Base-by-base conservation (phyloP, 495 filamentous ascomycete genomes). In the Glutinoglossum americanum region DNA sequence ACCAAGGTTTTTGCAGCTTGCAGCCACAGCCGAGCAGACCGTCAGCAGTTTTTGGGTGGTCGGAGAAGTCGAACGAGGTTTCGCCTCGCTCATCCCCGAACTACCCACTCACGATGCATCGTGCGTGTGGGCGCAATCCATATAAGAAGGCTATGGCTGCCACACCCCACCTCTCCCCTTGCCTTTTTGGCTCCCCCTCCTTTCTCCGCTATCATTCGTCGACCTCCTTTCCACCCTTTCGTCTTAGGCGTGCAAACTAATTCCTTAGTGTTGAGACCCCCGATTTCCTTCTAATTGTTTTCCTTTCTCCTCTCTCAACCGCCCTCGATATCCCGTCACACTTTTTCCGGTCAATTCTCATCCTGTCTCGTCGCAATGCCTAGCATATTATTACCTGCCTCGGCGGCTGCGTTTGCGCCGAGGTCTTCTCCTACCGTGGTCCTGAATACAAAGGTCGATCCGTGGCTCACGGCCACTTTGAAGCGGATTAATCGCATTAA, bases 401-500 rank as follows among this genome's bases (percentile, higher is more conserved):
- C 92, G 58, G 92, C 92, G 47, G 88, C 89, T 59, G 90, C 92
- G 63, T 99, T 97, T 74, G 92, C 93, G 62, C 89, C 93, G 60
- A 80, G 92, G 60, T 85, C 87, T 2, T 84, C 88, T n/a, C 88
- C 90, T 60, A 99, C 89, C 66, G 84, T 99, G 61, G 92, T 99
- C 62, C 75, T 99, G 63, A 87, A 83, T 64, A 83, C 81, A 64
- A 94, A 89, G 74, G 87, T 97, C 63, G 92, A 95, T 74, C 87
- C 89, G 57, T 99, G 93, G 90, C 77, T 99, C 70, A 99, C 92
- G 6, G 84, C 85, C 62, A 94, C 93, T 21, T 74, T 99, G 63
- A 99, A 99, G 75, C 82, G 92, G 68, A 89, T 95, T 71, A 97
- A 96, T 76, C 81, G 87, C 60, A 80, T 97, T 70, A 99, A 99